phyloP scores from a whole-genome alignment of 257 asterid genomes.

The Jacaranda copaia region DNA sequence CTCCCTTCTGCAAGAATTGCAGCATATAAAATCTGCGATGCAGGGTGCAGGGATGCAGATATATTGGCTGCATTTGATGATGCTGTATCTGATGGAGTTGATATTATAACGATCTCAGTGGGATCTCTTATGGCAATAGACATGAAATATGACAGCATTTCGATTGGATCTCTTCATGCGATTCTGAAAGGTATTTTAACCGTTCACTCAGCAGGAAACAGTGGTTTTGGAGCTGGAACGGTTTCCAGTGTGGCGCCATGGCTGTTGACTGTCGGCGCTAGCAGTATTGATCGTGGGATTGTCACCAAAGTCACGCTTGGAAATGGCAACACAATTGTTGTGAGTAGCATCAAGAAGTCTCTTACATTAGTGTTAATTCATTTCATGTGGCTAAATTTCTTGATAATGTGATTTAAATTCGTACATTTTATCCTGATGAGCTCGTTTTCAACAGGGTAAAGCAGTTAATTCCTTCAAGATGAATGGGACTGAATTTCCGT shows the following conservation, averaged over 20 bases:
- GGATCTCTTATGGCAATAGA: neutral
- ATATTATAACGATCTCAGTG: constrained; percentile 45
- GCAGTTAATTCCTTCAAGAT: constrained; percentile 42
- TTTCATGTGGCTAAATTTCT: neutral
- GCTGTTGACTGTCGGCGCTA: constrained; percentile 52
- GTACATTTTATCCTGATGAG: neutral
- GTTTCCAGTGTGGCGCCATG: constrained; percentile 50
- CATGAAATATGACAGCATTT: constrained; percentile 20
- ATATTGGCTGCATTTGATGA: constrained; percentile 45
- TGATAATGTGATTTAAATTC: neutral
- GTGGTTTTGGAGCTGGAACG: neutral
- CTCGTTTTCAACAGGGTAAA: constrained; percentile 40
- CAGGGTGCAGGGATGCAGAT: constrained; percentile 33
- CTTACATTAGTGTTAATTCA: neutral
- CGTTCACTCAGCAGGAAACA: constrained; percentile 52
- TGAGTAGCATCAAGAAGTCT: constrained; percentile 21
- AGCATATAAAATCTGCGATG: constrained; percentile 40
- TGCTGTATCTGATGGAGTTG: constrained; percentile 49
- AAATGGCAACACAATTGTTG: constrained; percentile 42
- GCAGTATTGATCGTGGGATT: constrained; percentile 49
- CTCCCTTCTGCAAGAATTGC: constrained; percentile 55
- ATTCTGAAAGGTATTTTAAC: constrained; percentile 43
- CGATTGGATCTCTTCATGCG: constrained; percentile 55
- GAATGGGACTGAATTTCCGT: constrained; percentile 40
- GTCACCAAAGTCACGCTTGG: constrained; percentile 46